These are phyloP conservation scores for Tolypocladium amazonense DNA, from an alignment of 2,329 filamentous ascomycete species.

Conservation along the genomic window DNA sequence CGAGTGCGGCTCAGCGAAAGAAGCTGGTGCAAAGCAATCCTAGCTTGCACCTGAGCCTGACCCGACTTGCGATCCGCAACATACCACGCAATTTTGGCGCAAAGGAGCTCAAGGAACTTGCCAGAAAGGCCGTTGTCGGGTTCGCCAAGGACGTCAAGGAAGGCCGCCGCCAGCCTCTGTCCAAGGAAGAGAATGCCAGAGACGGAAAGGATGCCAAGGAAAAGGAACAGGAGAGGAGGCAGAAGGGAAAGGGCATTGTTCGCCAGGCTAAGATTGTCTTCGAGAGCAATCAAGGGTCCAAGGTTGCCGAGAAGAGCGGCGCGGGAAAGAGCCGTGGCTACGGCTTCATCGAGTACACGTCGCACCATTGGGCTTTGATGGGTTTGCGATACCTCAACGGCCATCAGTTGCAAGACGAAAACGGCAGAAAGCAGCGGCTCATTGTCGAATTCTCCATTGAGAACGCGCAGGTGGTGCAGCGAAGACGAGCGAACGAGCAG, in stretches of 20 bases:
- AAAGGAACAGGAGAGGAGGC: slow-evolving; percentile 68
- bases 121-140: slow-evolving; percentile 83
- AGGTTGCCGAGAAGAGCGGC: slow-evolving; percentile 65
- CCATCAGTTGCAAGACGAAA: slow-evolving; percentile 44
- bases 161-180: slow-evolving; percentile 64
- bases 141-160: slow-evolving; percentile 85
- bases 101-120: slow-evolving; percentile 84
- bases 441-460: slow-evolving; percentile 98
- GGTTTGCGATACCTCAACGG: slow-evolving; percentile 90
- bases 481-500: slow-evolving; percentile 40
- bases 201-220: slow-evolving; percentile 72
- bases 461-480: slow-evolving; percentile 87
- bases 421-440: slow-evolving; percentile 76
- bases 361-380: slow-evolving; percentile 90
- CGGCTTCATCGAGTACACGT: slow-evolving; percentile 94
- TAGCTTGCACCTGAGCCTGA: slow-evolving; percentile 76
- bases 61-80: slow-evolving; percentile 84
- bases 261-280: slow-evolving; percentile 92
- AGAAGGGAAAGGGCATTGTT: slow-evolving; percentile 77
- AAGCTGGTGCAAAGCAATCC: slow-evolving; percentile 87
- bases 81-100: slow-evolving; percentile 72
- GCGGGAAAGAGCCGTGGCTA: slow-evolving; percentile 84
- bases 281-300: slow-evolving; percentile 75
- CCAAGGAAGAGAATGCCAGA: slow-evolving; percentile 78
- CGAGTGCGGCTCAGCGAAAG: slow-evolving; percentile 78